Evolutionary conservation across 2,329 filamentous ascomycete species (phyloP), one percentile per base, ranked within the genome.

Genomic region (Alternaria brassicae): DNA sequence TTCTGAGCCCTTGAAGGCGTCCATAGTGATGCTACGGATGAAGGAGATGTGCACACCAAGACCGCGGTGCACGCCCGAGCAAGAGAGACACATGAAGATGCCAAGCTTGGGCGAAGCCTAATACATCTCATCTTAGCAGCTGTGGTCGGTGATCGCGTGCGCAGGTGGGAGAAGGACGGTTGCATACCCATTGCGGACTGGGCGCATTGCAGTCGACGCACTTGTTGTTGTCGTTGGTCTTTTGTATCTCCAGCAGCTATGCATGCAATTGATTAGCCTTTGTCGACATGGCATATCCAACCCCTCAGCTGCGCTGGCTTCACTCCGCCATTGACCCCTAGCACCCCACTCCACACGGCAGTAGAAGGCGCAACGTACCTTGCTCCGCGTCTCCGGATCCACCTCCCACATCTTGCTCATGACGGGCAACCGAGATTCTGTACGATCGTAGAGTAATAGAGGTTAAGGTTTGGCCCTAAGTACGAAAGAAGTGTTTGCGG

Each of bases 31-130:
- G 73, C 91, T 95, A 60, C 95, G 91, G 65, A 99, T 93, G 81
- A 99, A 99, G 77, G 93, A 97, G 79, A 99, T 97, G 83, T 99
- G 95, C 34, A 99, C 95, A 62, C 95, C 95, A 28, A 99, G 88
- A 3, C 93, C 93, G 64, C 95, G 91, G 81, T 99, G 95, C 53
- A 95, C 91, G 70, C 95, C 95, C 32, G 93, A 94, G 83, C 95
- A 99, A 65, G 90, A 92, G 52, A 99, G 88, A 81, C 95, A 99
- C 85, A 99, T 97, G 83, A 99, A 99, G 79, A 97, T 92, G 75
- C 94, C 94, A 77, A 99, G 96, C 81, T 99, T 99, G 66, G 95
- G 95, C 36, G 93, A 89, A 32, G 88, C 87, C 86, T 88, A 67
- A 25, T 60, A 36, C 12, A 58, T n/a, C 39, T 39, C 40, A 53